phyloP scores from a whole-genome alignment of 306 rosid species.

The Aeschynomene evenia region DNA sequence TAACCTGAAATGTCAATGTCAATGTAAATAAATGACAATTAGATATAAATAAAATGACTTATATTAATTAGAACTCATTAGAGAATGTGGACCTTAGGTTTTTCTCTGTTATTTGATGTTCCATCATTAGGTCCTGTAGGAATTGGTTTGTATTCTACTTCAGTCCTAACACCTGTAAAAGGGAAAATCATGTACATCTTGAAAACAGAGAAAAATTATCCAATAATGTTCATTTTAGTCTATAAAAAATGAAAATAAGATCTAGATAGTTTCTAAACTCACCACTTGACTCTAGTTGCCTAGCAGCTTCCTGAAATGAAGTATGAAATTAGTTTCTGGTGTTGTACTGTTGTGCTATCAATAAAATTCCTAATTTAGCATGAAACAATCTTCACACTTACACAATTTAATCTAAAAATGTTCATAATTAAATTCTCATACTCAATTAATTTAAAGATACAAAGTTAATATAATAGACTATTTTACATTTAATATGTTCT shows the following conservation, averaged over 20 bases:
- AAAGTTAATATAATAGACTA: neutral
- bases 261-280: slow-evolving; percentile 26
- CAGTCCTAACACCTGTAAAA: slow-evolving; percentile 37
- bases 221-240: neutral
- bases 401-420: neutral
- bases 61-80: neutral
- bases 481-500: neutral
- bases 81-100: slow-evolving; percentile 36
- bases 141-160: slow-evolving; percentile 56
- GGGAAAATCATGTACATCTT: neutral
- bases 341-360: neutral
- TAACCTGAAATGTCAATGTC: slow-evolving; percentile 36
- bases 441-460: neutral
- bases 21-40: slow-evolving; percentile 15
- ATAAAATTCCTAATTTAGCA: neutral
- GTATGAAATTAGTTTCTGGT: neutral
- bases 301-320: slow-evolving; percentile 54
- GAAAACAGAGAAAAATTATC: slow-evolving; percentile 3
- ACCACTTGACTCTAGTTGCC: slow-evolving; percentile 46
- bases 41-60: slow-evolving; percentile 26
- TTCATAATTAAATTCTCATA: neutral
- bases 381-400: neutral
- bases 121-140: slow-evolving; percentile 46
- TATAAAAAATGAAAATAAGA: too few relatives aligned
- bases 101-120: slow-evolving; percentile 10